Base-by-base conservation (phyloP, 2,329 filamentous ascomycete species). In the Cordyceps fumosorosea region DNA sequence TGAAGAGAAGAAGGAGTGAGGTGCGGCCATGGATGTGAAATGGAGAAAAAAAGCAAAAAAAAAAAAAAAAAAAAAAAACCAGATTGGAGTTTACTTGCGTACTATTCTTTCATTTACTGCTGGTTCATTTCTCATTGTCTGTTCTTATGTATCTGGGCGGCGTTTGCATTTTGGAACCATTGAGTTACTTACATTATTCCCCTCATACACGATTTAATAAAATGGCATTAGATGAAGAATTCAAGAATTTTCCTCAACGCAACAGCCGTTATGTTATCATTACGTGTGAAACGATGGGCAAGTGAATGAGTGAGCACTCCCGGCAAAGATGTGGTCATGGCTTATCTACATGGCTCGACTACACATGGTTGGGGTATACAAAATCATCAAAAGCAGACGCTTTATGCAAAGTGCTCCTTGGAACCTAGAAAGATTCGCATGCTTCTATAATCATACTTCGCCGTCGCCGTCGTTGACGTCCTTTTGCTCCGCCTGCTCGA, bases 401-500 rank as follows among this genome's bases (percentile, higher is more conserved):
- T 56, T 29, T 29, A 48, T 48, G 45, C 48, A 47, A 37, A 34
- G 37, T 54, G 50, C 37, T 54, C 20, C 10, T 42, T 32, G 22
- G 12, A 52, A 32, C 2, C 24, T 20, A 6, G 45, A 5, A 8
- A 20, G 37, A 18, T 26, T 51, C n/a, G 12, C 2, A n/a, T 48
- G 22, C 14, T 34, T 29, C 29, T 8, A 12, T 53, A 26, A 37
- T 60, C 12, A 40, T n/a, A 37, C 50, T 37, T 45, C 40, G 11
- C 45, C 52, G 4, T 51, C 18, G 16, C n/a, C n/a, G n/a, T 51
- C 42, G 5, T 56, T 4, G 3, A 56, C 24, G 20, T 63, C 48
- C 42, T 65, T 64, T 47, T 68, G 64, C 20, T 78, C 76, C 12
- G 74, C 75, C 66, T 82, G 80, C 20, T 78, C 75, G 3, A 87